Base-by-base conservation (phyloP, 2,329 filamentous ascomycete genomes). In the Cladosporium sp. region DNA sequence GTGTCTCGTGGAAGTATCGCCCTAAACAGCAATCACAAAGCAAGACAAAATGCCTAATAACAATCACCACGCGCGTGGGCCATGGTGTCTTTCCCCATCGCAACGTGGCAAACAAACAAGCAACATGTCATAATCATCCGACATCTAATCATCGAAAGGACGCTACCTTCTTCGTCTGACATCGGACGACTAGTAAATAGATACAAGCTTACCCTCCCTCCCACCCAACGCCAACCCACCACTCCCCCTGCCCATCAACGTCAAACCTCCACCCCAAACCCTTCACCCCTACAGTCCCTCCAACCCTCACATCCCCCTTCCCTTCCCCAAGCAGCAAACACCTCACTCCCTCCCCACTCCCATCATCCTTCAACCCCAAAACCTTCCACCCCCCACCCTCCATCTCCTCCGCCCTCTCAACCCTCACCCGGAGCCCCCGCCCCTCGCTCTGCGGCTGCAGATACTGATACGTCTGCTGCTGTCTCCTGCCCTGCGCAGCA, bases 401-500 rank as follows among this genome's bases (percentile, higher is more conserved):
- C 26, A 67, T 57, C 30, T 70, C 70, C 12, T 68, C 51, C 15
- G 66, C 61, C 1, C 72, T 67, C 54, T 64, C 71, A 14, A 72
- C 60, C 5, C 65, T 66, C 18, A 74, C 49, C 15, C 71, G 70
- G 61, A 71, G 73, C 2, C 21, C 63, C 63, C 63, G 51, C 12
- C 30, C 41, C n/a, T 21, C 63, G 18, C 73, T 69, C 18, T 74
- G 72, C 15, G 72, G 69, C 28, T 69, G 51, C 52, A 69, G 71
- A 8, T 38, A 18, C 15, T 24, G 32, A 41, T 63, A 54, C 60
- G 32, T 38, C 1, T 70, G 69, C 41, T 71, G 70, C 12, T 68
- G 69, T 54, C 68, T 68, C 32, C 73, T 66, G 49, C 71, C 72
- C 24, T 71, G 70, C 21, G 67, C 67, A 54, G 73, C 74, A 49